phyloP scores from a whole-genome alignment of 345 rosid species.

The Camelina hispida region DNA sequence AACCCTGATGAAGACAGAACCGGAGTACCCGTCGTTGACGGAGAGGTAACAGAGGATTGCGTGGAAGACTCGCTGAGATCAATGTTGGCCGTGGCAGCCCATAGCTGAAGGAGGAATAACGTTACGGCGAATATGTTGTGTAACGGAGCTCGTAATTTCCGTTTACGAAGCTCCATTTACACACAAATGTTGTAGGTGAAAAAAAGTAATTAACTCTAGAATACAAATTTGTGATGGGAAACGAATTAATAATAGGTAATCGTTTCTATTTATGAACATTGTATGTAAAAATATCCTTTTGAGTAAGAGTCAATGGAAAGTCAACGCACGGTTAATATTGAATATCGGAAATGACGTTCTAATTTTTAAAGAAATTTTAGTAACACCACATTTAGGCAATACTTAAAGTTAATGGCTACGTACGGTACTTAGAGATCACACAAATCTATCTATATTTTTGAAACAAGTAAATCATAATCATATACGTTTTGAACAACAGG shows the following conservation, averaged over 20 bases:
- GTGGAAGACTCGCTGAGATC: conserved; percentile 14
- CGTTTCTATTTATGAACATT: conserved; percentile 35
- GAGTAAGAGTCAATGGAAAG: conserved; percentile 19
- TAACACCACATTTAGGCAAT: conserved; percentile 16
- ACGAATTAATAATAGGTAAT: conserved; percentile 31
- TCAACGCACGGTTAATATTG: conserved; percentile 32
- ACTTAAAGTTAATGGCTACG: background rate
- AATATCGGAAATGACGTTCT: conserved; percentile 26
- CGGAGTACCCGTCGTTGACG: conserved; percentile 2
- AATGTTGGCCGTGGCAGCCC: conserved; percentile 27
- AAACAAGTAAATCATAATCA: too few relatives aligned
- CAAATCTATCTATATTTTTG: too few relatives aligned
- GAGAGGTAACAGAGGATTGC: conserved; percentile 32
- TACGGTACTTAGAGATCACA: background rate
- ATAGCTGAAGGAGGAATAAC: conserved; percentile 29
- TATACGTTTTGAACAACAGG: too few relatives aligned
- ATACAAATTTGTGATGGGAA: conserved; percentile 10
- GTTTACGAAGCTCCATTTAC: conserved; percentile 40
- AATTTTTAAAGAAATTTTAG: background rate
- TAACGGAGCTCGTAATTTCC: conserved; percentile 35
- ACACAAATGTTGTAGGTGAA: background rate
- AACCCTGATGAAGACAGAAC: conserved; percentile 19
- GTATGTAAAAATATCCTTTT: conserved; percentile 15
- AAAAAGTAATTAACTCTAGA: conserved; percentile 34
- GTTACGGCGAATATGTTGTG: conserved; percentile 15